phyloP scores from a whole-genome alignment of 2,329 filamentous ascomycete genomes.

The Penicillium sp. region DNA sequence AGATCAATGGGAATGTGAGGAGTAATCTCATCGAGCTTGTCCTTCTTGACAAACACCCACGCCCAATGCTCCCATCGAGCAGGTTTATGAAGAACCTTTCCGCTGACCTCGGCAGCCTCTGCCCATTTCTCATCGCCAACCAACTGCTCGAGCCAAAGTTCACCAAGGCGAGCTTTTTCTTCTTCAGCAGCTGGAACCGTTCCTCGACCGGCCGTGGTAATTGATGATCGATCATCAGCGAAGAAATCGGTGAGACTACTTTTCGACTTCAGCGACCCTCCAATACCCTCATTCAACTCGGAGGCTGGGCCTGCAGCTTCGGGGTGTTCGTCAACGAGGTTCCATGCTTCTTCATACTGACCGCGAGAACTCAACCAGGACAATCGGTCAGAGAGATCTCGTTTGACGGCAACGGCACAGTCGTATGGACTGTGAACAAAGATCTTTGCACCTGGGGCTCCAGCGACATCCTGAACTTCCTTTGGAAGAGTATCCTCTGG shows the following conservation, averaged over 20 bases:
- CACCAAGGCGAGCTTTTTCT: constrained; percentile 87
- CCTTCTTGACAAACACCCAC: constrained; percentile 81
- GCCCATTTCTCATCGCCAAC: constrained; percentile 72
- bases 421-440: constrained; percentile 97
- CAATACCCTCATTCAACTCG: constrained; percentile 36
- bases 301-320: constrained; percentile 55
- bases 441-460: constrained; percentile 67
- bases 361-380: constrained; percentile 79
- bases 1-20: constrained; percentile 77
- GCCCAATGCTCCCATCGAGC: constrained; percentile 94
- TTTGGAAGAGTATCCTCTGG: constrained; percentile 36
- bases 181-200: constrained; percentile 69
- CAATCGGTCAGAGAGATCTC: constrained; percentile 82
- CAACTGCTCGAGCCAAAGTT: constrained; percentile 88
- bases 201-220: constrained; percentile 58
- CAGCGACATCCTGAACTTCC: constrained; percentile 49
- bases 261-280: constrained; percentile 34
- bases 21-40: constrained; percentile 86
- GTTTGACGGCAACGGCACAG: constrained; percentile 85
- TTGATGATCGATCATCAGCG: constrained; percentile 64
- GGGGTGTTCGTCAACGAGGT: constrained; percentile 82
- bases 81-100: constrained; percentile 75
- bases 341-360: constrained; percentile 83
- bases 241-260: constrained; percentile 65
- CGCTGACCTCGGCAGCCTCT: constrained; percentile 74